Evolutionary conservation across 257 asterid genomes (phyloP).

Genomic region (Lithospermum erythrorhizon): DNA sequence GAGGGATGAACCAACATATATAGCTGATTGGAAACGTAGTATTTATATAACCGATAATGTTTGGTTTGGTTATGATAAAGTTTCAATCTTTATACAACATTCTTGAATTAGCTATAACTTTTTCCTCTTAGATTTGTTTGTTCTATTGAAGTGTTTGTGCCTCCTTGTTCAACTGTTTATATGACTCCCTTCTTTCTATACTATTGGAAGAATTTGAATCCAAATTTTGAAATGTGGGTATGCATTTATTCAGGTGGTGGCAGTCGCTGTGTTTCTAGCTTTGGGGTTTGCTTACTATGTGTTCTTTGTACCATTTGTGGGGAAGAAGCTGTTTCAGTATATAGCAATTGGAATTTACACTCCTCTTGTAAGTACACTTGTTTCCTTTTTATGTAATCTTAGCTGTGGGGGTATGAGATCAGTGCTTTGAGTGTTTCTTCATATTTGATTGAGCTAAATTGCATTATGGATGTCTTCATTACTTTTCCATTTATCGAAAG

Average conservation of each 20-base stretch:
- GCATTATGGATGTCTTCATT: not conserved
- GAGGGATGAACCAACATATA: too few relatives aligned
- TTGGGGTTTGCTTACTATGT: slow-evolving; percentile 97
- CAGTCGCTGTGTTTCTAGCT: slow-evolving; percentile 97
- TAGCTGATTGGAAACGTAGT: too few relatives aligned
- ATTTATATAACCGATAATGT: too few relatives aligned
- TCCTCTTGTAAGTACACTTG: slow-evolving; percentile 73
- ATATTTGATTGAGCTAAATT: slow-evolving; percentile 23
- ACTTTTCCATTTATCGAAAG: too few relatives aligned
- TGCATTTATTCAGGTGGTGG: slow-evolving; percentile 66
- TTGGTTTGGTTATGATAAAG: not conserved
- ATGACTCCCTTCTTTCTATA: too few relatives aligned
- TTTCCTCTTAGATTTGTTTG: too few relatives aligned
- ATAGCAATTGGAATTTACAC: slow-evolving; percentile 81
- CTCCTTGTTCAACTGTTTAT: too few relatives aligned
- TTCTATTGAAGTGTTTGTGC: too few relatives aligned
- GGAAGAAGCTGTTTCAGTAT: slow-evolving; percentile 70
- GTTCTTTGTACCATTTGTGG: slow-evolving; percentile 98
- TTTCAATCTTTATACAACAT: not conserved
- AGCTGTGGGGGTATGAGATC: slow-evolving; percentile 33
- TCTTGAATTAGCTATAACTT: too few relatives aligned
- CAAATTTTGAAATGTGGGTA: slow-evolving; percentile 7
- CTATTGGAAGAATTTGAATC: not conserved
- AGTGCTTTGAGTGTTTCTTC: slow-evolving; percentile 23
- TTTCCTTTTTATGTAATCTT: not conserved